These are phyloP conservation scores for Angophora floribunda DNA, from an alignment of 345 rosid genomes.

Conservation along the genomic window DNA sequence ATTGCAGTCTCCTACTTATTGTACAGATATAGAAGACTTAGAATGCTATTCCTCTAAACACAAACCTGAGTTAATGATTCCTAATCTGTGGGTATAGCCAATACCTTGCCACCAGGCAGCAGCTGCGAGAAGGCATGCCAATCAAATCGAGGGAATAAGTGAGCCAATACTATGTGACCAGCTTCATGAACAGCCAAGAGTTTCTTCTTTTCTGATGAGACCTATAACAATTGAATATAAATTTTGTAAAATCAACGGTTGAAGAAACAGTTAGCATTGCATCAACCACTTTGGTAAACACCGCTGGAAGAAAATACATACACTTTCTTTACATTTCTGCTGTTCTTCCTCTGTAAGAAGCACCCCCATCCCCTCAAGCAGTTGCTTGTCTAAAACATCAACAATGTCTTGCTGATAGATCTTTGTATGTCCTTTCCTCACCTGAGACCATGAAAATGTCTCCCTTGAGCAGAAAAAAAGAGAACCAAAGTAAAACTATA, in stretches of 20 bases:
- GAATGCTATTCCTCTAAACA: background rate
- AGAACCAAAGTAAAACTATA: background rate
- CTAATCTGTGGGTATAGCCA: background rate
- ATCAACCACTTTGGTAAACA: background rate
- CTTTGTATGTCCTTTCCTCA: conserved; percentile 77
- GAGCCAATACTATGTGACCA: conserved; percentile 87
- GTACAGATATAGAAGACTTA: background rate
- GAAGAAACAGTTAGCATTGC: background rate
- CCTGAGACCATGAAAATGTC: conserved; percentile 29
- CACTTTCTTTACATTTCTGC: conserved; percentile 81
- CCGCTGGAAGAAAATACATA: conserved; percentile 5
- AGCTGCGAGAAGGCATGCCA: conserved; percentile 99
- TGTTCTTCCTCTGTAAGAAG: conserved; percentile 97
- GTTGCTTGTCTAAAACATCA: conserved; percentile 91
- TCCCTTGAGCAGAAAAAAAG: background rate
- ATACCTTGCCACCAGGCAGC: conserved; percentile 94
- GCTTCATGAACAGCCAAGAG: conserved; percentile 96
- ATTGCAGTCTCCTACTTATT: conserved; percentile 78
- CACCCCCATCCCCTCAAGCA: conserved; percentile 98
- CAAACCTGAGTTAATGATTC: background rate
- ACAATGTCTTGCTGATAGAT: conserved; percentile 80
- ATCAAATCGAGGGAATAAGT: conserved; percentile 91
- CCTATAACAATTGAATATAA: conserved; percentile 30
- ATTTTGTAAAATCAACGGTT: background rate
- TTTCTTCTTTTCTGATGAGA: conserved; percentile 76